phyloP scores from a whole-genome alignment of 2,329 filamentous ascomycete species.

The Periconia sp. region DNA sequence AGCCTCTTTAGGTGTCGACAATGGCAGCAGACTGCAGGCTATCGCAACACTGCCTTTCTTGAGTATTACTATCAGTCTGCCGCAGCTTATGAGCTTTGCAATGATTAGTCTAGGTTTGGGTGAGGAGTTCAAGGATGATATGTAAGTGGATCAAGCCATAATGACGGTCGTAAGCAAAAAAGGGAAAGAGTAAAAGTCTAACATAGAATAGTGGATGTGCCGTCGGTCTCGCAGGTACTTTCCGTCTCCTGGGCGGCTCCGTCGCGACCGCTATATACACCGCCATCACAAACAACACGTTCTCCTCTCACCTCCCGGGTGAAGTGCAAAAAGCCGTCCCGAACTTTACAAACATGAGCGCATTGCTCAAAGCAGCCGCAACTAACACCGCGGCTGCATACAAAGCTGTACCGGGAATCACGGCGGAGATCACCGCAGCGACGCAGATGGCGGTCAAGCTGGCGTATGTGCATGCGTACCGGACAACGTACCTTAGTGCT shows the following conservation, averaged over 20 bases:
- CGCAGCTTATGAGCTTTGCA: slow-evolving; percentile 11
- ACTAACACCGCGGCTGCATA: slow-evolving; percentile 12
- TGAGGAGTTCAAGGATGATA: slow-evolving; percentile 11
- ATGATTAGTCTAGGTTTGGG: slow-evolving; percentile 13
- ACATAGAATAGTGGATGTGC: slow-evolving; percentile 7
- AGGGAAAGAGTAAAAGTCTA: background rate
- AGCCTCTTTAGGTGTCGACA: slow-evolving; percentile 2
- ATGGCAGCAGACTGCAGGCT: slow-evolving; percentile 8
- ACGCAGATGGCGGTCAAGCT: slow-evolving; percentile 13
- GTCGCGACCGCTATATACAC: slow-evolving; percentile 13
- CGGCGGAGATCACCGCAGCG: slow-evolving; percentile 5
- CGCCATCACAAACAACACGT: slow-evolving; percentile 14
- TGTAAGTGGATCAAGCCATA: slow-evolving; percentile 12
- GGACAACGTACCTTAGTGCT: slow-evolving; percentile 10
- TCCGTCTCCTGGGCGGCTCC: slow-evolving; percentile 13
- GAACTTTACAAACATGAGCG: slow-evolving; percentile 6
- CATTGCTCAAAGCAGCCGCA: slow-evolving; percentile 9
- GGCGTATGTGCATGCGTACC: slow-evolving; percentile 13
- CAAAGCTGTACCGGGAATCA: slow-evolving; percentile 12
- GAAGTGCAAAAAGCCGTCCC: slow-evolving; percentile 6
- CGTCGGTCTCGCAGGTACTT: slow-evolving; percentile 11
- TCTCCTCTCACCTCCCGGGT: slow-evolving; percentile 2
- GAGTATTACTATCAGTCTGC: slow-evolving; percentile 4
- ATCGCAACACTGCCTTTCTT: slow-evolving; percentile 9
- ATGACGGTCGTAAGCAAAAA: no score